Percentiles rank a stretch among this genome's conserved stretches.
Conservation (phyloP, 805 yeast genomes). For the Pichia paraexigua region DNA sequence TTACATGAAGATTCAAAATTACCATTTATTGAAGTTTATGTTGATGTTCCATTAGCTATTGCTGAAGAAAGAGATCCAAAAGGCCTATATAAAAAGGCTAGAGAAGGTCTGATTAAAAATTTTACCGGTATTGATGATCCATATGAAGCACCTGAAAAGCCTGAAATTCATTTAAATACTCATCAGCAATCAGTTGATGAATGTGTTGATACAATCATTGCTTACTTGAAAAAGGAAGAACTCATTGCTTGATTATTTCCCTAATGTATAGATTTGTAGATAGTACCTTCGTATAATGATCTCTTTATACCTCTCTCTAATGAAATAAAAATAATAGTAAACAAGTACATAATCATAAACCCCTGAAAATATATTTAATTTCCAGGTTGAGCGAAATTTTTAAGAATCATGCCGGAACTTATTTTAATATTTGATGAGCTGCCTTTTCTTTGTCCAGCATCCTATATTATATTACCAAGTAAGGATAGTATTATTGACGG, state of each 20-base stretch:
- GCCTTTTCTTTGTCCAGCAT: background rate
- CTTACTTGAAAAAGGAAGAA: slow-evolving; percentile 39
- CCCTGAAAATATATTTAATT: background rate
- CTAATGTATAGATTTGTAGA: background rate
- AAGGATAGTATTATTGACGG: background rate
- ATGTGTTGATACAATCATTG: slow-evolving; percentile 63
- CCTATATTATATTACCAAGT: background rate
- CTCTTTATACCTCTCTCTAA: background rate
- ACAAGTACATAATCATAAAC: background rate
- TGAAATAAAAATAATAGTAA: too few species aligned
- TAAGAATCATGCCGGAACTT: background rate
- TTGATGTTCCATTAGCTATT: slow-evolving; percentile 88
- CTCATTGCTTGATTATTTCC: slow-evolving; percentile 4
- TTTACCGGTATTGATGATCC: slow-evolving; percentile 96
- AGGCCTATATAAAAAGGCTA: slow-evolving; percentile 93
- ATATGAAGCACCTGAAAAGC: slow-evolving; percentile 80
- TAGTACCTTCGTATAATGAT: background rate
- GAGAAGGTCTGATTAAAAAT: slow-evolving; percentile 89
- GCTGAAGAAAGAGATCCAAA: slow-evolving; percentile 98
- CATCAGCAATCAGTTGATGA: slow-evolving; percentile 69
- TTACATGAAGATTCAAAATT: slow-evolving; percentile 67
- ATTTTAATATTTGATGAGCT: background rate
- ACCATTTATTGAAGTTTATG: slow-evolving; percentile 85
- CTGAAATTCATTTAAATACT: slow-evolving; percentile 78
- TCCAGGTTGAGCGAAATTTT: background rate